Percentiles rank a stretch among this genome's conserved stretches.
Evolutionary conservation across 1,284 basidiomycete species (phyloP).

Genomic region (Pyrrhoderma lamaoense): DNA sequence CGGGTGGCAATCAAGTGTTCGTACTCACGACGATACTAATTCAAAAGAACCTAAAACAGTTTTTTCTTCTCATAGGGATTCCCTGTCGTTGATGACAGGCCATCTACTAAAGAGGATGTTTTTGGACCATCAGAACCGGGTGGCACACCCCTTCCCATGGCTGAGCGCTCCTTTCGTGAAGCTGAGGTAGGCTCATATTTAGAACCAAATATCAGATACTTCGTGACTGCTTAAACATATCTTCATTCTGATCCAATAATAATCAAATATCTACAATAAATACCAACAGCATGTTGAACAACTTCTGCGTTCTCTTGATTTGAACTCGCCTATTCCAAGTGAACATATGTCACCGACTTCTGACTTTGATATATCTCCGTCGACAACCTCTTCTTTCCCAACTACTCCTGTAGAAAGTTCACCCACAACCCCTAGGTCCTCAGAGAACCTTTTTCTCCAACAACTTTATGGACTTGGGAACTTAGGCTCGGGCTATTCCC

Average conservation of each 20-base stretch:
- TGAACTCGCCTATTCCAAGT: constrained; percentile 60
- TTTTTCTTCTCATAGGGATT: constrained; percentile 5
- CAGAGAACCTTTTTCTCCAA: constrained; percentile 48
- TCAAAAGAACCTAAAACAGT: too few relatives aligned
- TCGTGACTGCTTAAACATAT: too few relatives aligned
- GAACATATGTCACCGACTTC: constrained; percentile 33
- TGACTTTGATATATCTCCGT: constrained; percentile 33
- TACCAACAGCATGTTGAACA: constrained; percentile 65
- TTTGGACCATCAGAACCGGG: constrained; percentile 39
- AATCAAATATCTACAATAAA: constrained; percentile 17
- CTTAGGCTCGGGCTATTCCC: constrained; percentile 5
- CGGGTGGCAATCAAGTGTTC: constrained; percentile 39
- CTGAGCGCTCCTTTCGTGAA: constrained; percentile 50
- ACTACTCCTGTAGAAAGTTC: constrained; percentile 67
- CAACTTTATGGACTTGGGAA: constrained; percentile 40
- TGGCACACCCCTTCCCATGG: constrained; percentile 33
- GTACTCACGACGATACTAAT: too few relatives aligned
- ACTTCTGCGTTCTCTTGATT: constrained; percentile 64
- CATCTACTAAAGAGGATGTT: constrained; percentile 47
- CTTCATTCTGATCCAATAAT: too few relatives aligned
- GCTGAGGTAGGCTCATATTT: constrained; percentile 44
- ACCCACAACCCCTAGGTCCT: constrained; percentile 41
- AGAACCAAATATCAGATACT: too few relatives aligned
- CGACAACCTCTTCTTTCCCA: constrained; percentile 37
- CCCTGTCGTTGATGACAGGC: constrained; percentile 25